A percentile compares a stretch with the other conserved stretches of the same genome.
Conservation (phyloP, 441 rosid genomes). For the Metrosideros polymorpha region DNA sequence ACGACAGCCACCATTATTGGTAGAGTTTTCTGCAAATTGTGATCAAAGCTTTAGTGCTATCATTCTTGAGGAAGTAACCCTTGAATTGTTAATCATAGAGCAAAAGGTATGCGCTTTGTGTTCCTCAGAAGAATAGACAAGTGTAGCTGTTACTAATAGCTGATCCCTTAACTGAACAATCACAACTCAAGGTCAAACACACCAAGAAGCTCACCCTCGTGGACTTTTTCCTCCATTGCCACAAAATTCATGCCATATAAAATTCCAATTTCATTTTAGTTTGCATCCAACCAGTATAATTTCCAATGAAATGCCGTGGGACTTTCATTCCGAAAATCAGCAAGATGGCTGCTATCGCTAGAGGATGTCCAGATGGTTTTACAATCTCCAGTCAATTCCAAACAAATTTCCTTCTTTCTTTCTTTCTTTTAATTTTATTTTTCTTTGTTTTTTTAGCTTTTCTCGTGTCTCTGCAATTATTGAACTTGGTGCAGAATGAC, state of each 20-base stretch:
- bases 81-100: not conserved
- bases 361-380: not conserved
- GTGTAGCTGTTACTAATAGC: not conserved
- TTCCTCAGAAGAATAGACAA: not conserved
- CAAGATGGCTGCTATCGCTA: not conserved
- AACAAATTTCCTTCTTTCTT: not conserved
- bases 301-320: not conserved
- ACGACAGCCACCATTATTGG: slow-evolving; percentile 89
- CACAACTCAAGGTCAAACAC: not conserved
- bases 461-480: not conserved
- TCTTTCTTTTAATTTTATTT: not conserved
- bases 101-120: not conserved
- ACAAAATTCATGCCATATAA: not conserved
- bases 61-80: not conserved
- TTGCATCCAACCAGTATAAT: not conserved
- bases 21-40: slow-evolving; percentile 57
- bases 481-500: not conserved
- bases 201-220: not conserved
- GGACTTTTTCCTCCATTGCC: not conserved
- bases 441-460: not conserved
- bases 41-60: not conserved
- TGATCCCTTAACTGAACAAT: not conserved
- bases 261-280: not conserved
- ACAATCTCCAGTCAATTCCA: not conserved
- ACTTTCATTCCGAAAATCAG: not conserved